Evolutionary conservation across 2,329 filamentous ascomycete species (phyloP).

Genomic region (Aureobasidium sp.): DNA sequence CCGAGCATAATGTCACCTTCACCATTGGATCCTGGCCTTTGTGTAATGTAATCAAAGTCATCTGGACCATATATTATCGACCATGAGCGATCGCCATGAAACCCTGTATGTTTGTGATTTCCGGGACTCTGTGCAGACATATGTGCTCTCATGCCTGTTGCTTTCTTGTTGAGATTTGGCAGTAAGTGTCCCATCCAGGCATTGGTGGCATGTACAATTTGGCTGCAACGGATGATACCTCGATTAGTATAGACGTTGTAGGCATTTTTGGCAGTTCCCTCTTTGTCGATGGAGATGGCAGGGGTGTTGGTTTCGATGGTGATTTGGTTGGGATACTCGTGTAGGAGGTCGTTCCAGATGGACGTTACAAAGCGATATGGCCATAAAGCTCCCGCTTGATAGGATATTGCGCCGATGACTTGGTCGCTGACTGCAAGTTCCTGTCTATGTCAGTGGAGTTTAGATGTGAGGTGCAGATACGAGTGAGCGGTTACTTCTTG

Average conservation of each 20-base stretch:
- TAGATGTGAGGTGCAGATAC: too few species aligned
- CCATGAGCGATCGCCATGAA: not conserved
- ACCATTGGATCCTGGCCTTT: not conserved
- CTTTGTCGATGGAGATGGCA: conserved; percentile 17
- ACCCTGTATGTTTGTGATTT: not conserved
- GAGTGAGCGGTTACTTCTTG: not conserved
- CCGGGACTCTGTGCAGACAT: not conserved
- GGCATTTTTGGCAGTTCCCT: conserved; percentile 17
- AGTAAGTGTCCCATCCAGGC: conserved; percentile 19
- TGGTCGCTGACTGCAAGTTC: not conserved
- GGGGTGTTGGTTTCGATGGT: conserved; percentile 24
- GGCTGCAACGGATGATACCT: conserved; percentile 14
- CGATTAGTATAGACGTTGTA: conserved; percentile 15
- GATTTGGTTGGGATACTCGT: not conserved
- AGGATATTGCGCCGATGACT: not conserved
- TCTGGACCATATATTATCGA: not conserved
- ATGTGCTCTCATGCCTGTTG: not conserved
- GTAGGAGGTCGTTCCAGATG: not conserved
- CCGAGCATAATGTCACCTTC: not conserved
- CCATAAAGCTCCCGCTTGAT: not conserved
- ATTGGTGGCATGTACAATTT: conserved; percentile 18
- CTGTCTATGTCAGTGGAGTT: too few species aligned
- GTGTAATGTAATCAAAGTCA: not conserved
- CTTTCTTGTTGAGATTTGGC: conserved; percentile 14
- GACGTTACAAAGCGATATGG: not conserved